phyloP scores from a whole-genome alignment of 2,329 filamentous ascomycete species.

The Sclerotinia borealis region DNA sequence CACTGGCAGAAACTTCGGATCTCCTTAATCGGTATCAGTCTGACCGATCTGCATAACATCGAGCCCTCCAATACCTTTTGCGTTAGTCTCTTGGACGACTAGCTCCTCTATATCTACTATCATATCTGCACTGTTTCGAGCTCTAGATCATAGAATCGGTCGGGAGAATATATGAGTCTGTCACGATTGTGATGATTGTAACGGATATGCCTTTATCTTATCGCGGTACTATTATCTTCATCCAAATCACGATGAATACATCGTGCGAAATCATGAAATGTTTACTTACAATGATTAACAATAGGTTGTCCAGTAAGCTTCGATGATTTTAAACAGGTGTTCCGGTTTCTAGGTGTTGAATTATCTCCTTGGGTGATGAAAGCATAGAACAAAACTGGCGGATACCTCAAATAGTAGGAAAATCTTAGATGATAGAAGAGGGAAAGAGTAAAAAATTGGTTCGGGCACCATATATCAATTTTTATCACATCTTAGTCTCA shows the following conservation, averaged over 20 bases:
- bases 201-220: not conserved
- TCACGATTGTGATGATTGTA: too few relatives aligned
- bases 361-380: too few relatives aligned
- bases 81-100: too few relatives aligned
- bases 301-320: not conserved
- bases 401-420: too few relatives aligned
- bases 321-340: too few relatives aligned
- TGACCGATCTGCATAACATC: not conserved
- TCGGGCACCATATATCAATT: too few relatives aligned
- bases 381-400: not conserved
- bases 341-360: too few relatives aligned
- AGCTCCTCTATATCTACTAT: too few relatives aligned
- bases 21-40: not conserved
- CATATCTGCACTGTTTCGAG: not conserved
- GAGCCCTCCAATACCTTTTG: not conserved
- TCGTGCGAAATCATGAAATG: not conserved
- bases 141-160: not conserved
- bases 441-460: too few relatives aligned
- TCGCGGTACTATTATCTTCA: not conserved
- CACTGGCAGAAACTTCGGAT: too few relatives aligned
- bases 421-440: too few relatives aligned
- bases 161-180: not conserved
- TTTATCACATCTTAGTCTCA: too few relatives aligned
- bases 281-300: not conserved
- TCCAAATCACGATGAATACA: not conserved